Evolutionary conservation across 73 alveolate genomes (phyloP).

Genomic region (Paramecium biaurelia): DNA sequence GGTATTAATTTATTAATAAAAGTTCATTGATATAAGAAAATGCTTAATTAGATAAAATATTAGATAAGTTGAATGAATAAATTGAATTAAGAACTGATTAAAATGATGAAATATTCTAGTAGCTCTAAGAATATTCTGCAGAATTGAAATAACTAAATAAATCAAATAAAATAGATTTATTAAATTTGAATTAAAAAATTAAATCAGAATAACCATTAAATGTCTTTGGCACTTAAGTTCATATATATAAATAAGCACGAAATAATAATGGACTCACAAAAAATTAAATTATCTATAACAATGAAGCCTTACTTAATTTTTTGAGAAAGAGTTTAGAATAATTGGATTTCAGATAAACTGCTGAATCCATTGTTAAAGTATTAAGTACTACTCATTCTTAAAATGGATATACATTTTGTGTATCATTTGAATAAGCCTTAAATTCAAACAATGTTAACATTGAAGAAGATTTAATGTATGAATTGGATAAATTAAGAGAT

Average conservation of each 20-base stretch:
- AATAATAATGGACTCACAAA: neutral
- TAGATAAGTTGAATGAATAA: neutral
- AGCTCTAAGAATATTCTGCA: neutral
- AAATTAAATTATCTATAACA: neutral
- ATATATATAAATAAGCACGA: neutral
- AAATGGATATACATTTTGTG: neutral
- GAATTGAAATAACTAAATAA: neutral
- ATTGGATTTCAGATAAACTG: constrained; percentile 44
- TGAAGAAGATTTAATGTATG: neutral
- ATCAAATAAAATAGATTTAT: neutral
- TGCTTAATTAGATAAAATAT: neutral
- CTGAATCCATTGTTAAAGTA: constrained; percentile 2
- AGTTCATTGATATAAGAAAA: neutral
- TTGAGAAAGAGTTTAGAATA: constrained; percentile 7
- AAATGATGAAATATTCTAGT: neutral
- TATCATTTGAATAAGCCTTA: constrained; percentile 19
- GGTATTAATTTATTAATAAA: neutral
- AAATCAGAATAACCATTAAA: neutral
- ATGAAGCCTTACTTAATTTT: constrained; percentile 13
- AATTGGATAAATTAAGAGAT: constrained; percentile 30
- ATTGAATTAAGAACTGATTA: neutral
- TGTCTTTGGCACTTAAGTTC: neutral
- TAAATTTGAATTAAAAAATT: neutral
- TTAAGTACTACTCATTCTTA: neutral
- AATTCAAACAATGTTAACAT: neutral